Evolutionary conservation across 1,284 basidiomycete genomes (phyloP), one percentile per base, ranked within the genome.

Genomic region (Fomes fomentarius): DNA sequence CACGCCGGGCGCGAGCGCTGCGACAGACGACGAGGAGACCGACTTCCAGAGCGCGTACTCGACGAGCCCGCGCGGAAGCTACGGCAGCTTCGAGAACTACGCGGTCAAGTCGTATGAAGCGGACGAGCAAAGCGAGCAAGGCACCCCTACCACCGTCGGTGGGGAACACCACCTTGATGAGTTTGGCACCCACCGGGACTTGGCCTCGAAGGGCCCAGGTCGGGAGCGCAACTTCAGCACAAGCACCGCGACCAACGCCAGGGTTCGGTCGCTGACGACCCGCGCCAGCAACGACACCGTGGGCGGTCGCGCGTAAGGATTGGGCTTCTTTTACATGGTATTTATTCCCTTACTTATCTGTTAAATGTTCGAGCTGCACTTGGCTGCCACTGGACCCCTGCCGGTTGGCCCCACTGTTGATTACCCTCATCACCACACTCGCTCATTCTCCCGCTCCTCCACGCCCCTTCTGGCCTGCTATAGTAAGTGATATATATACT

Each of bases 31-130:
- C 61, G 91, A 89, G 28, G 89, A 92, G 63, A 87, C 87, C 15
- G 89, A 92, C 64, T 92, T 92, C 69, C 89, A 91, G 70, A 92
- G 89, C 61, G 89, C 90, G 34, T 91, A 89, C 69, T 91, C 89
- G 4, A 72, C 79, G 1, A 89, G 87, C 63, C 87, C 89, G 11
- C 79, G 87, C 2, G 80, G 75, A 45, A 88, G 85, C 63, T 84
- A 83, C 51, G 66, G 67, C 56, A 67, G 66, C 58, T 61, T 71
- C 50, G 68, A 71, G 47, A 60, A 64, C 34, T 56, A 49, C 47
- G 48, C 50, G 14, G 54, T 43, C 11, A 59, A 61, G 49, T 53
- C 56, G 21, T 58, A 65, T 40, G 57, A 57, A 9, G 40, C 50
- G 14, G 58, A 57, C 45, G 65, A 65, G 17, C 30, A 21, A 41